Evolutionary conservation across 768 basidiomycete genomes (phyloP).

Genomic region (Boletus sp.): DNA sequence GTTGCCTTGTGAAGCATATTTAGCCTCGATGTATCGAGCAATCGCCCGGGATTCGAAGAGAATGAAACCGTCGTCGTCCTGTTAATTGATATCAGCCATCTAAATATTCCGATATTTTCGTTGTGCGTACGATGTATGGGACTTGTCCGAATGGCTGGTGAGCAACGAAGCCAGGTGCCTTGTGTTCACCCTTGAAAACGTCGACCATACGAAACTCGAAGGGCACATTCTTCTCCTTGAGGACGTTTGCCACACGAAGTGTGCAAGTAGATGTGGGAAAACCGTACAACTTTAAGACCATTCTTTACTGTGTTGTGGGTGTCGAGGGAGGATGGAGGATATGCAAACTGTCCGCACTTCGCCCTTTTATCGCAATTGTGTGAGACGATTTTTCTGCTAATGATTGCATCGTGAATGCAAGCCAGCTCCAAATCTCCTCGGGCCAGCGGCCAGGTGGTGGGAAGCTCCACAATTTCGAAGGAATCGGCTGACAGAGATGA

Average conservation of each 20-base stretch:
- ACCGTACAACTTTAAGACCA: conserved; percentile 24
- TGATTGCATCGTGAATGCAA: not conserved
- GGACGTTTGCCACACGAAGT: conserved; percentile 46
- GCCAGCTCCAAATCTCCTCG: not conserved
- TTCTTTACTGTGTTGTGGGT: not conserved
- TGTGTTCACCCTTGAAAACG: conserved; percentile 38
- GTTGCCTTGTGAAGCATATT: conserved; percentile 37
- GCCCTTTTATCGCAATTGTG: conserved; percentile 8
- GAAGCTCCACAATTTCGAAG: not conserved
- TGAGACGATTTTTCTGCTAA: conserved; percentile 2
- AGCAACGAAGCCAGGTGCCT: conserved; percentile 15
- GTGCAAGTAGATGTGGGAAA: conserved; percentile 43
- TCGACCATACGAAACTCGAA: conserved; percentile 44
- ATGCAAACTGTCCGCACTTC: not conserved
- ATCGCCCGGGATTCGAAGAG: conserved; percentile 31
- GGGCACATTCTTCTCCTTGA: conserved; percentile 55
- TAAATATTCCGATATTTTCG: not conserved
- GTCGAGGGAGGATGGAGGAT: not conserved
- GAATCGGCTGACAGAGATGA: conserved; percentile 1
- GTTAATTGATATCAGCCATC: not conserved
- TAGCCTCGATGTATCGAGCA: conserved; percentile 34
- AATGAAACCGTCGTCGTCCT: conserved; percentile 35
- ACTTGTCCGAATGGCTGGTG: conserved; percentile 40
- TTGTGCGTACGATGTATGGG: conserved; percentile 25
- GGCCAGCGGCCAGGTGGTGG: not conserved